These are phyloP conservation scores for Fusarium tanahbumbuense DNA, from an alignment of 2,329 filamentous ascomycete species.

Conservation along the genomic window DNA sequence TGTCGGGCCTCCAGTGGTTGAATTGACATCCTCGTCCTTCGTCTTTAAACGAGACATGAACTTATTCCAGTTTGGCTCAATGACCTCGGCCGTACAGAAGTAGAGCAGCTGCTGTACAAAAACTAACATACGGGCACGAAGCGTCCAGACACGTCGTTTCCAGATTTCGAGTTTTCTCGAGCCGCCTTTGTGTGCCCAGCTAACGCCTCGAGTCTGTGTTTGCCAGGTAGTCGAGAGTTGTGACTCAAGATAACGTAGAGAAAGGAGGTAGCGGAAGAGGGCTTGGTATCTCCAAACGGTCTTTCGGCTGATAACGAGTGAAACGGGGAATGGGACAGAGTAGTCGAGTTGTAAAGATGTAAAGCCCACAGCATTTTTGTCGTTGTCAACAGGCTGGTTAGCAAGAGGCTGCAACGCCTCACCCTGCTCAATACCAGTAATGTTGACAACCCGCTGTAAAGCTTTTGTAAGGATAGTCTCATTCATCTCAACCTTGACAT, in stretches of 20 bases:
- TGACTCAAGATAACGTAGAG: slow-evolving; percentile 87
- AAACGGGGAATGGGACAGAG: slow-evolving; percentile 92
- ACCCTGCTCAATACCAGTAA: slow-evolving; percentile 93
- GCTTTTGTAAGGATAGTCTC: slow-evolving; percentile 92
- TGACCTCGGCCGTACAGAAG: slow-evolving; percentile 96
- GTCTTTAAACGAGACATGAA: slow-evolving; percentile 88
- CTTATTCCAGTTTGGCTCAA: slow-evolving; percentile 96
- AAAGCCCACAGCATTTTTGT: slow-evolving; percentile 89
- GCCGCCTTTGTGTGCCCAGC: slow-evolving; percentile 85
- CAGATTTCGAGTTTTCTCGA: slow-evolving; percentile 83
- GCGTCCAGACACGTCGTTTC: slow-evolving; percentile 92
- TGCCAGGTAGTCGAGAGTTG: slow-evolving; percentile 90
- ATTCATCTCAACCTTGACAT: slow-evolving; percentile 98
- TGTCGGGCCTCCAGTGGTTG: slow-evolving; percentile 52
- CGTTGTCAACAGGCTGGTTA: slow-evolving; percentile 76
- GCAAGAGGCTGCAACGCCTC: slow-evolving; percentile 81
- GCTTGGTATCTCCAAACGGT: slow-evolving; percentile 98
- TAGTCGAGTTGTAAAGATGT: slow-evolving; percentile 96
- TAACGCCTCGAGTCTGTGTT: slow-evolving; percentile 82
- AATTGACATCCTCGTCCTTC: slow-evolving; percentile 57
- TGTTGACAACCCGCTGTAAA: slow-evolving; percentile 95
- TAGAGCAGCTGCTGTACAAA: slow-evolving; percentile 98
- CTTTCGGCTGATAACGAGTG: slow-evolving; percentile 93
- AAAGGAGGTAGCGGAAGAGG: slow-evolving; percentile 92
- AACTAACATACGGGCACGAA: slow-evolving; percentile 93